These are phyloP conservation scores for Fusarium praegraminearum DNA, from an alignment of 2,329 filamentous ascomycete species.

Conservation along the genomic window DNA sequence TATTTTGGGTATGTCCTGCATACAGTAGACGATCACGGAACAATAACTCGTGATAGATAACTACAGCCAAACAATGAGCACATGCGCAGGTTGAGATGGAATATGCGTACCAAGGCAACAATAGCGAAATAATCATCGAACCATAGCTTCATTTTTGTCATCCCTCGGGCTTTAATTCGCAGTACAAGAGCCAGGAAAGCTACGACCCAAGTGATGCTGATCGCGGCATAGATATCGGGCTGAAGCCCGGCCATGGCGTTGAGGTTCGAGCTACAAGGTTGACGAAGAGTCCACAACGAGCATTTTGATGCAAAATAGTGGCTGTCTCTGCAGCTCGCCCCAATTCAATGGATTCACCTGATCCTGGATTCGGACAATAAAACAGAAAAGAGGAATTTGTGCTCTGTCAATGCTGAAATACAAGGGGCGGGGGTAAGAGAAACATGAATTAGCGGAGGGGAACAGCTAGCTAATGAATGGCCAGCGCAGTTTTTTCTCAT, in stretches of 20 bases:
- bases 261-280: neutral
- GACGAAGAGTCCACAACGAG: neutral
- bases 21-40: conserved; percentile 30
- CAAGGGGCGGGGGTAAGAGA: conserved; percentile 1
- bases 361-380: no score
- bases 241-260: conserved; percentile 41
- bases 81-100: neutral
- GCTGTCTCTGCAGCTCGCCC: neutral
- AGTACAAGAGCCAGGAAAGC: conserved; percentile 33
- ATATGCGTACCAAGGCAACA: conserved; percentile 30
- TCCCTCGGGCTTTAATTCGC: conserved; percentile 34
- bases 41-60: conserved; percentile 21
- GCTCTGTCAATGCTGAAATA: neutral
- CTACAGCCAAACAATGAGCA: conserved; percentile 1
- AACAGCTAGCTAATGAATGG: conserved; percentile 1
- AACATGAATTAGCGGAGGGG: neutral
- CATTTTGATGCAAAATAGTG: conserved; percentile 3
- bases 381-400: neutral
- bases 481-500: neutral
- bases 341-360: neutral
- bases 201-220: conserved; percentile 37
- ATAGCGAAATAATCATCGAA: conserved; percentile 41
- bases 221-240: conserved; percentile 35
- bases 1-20: neutral
- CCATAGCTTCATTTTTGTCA: conserved; percentile 43